Base-by-base conservation (phyloP, 495 filamentous ascomycete species). In the Penicillium cinerascens region DNA sequence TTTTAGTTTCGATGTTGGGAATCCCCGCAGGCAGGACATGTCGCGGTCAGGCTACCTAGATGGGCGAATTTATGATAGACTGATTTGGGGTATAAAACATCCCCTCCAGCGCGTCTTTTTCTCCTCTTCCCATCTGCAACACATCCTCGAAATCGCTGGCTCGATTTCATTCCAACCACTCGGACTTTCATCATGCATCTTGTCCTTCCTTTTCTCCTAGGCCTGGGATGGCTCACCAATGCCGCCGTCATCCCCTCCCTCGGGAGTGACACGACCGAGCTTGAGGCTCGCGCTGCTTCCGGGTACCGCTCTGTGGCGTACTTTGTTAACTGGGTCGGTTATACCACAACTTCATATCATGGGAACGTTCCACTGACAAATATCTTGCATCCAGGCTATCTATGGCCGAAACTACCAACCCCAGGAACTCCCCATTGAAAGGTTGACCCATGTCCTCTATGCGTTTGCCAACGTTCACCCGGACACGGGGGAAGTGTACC, bases 381-480 rank as follows among this genome's bases (percentile, higher is more conserved):
- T 10, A 33, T 33, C 29, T 13, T 5, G 11, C 10, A 3, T 33
- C 15, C 71, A 87, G 87, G 85, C 79, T 39, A 87, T 91, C 49
- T 91, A 91, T 57, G 85, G 73, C 44, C 77, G 88, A 47, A 78
- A 89, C 52, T 86, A 87, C 67, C 76, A 82, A 21, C 87, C 89
- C 0, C 85, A 91, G 49, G 80, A 91, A 59, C 77, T 96, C 7
- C 87, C 88, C 2, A 79, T 78, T 5, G 78, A 86, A 21, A 83
- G 87, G 36, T 75, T 96, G 16, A 96, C 91, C 0, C 91, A 96
- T 65, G 73, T 95, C n/a, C 78, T 95, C 25, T 96, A 93, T 60
- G 79, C 88, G 18, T 93, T 93, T 66, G 86, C 85, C 46, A 86
- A 90, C 57, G 75, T 91, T 43, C 76, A 68, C 9, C 64, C 80